Evolutionary conservation across 2,329 filamentous ascomycete genomes (phyloP).

Genomic region (Colletotrichum lentis): DNA sequence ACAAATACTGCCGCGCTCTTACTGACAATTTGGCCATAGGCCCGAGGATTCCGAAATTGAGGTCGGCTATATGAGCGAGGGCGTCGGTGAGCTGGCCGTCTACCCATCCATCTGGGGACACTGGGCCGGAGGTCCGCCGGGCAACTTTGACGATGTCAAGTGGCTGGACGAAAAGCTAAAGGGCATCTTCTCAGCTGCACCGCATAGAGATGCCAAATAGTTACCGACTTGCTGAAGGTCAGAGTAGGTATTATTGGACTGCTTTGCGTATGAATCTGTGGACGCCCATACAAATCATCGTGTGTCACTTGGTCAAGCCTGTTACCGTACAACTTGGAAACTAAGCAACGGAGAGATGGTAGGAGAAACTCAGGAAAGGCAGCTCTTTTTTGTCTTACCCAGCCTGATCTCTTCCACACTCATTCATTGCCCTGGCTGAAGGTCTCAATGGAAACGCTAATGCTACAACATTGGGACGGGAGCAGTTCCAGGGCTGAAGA

Average conservation of each 20-base stretch:
- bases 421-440: no score
- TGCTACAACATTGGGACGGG: constrained; percentile 47
- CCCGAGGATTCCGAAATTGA: constrained; percentile 82
- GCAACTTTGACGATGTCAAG: constrained; percentile 73
- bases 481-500: constrained; percentile 42
- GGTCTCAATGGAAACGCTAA: no score
- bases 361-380: no score
- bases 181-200: constrained; percentile 49
- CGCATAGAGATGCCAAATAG: neutral
- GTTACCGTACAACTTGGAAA: no score
- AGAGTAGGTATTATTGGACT: neutral
- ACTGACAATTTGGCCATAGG: constrained; percentile 6
- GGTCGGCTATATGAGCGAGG: constrained; percentile 58
- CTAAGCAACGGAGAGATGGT: constrained; percentile 41
- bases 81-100: constrained; percentile 47
- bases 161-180: constrained; percentile 73
- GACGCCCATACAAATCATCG: no score
- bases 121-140: constrained; percentile 71
- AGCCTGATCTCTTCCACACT: no score
- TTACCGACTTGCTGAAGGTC: no score
- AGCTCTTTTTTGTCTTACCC: no score
- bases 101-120: constrained; percentile 56
- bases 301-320: no score
- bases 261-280: neutral
- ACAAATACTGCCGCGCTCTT: neutral